Base-by-base conservation (phyloP, 2,329 filamentous ascomycete species). In the Colletotrichum spinosum region DNA sequence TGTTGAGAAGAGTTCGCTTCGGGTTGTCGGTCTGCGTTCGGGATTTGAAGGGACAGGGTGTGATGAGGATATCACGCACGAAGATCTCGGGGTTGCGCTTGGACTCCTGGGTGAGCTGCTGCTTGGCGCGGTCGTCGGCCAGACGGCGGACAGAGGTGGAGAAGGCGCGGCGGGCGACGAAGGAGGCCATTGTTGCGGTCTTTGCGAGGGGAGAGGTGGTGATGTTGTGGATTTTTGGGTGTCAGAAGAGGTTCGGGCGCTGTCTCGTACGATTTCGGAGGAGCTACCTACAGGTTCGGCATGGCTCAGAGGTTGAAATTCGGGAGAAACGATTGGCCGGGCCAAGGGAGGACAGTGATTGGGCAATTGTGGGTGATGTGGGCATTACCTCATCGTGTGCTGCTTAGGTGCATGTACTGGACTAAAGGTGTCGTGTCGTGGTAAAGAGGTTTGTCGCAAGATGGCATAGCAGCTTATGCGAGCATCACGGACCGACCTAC, bases 161-260 rank as follows among this genome's bases (percentile, higher is more conserved):
- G 73, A 88, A 84, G 67, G 86, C 80, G 69, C 86, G 81, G 72
- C 85, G 85, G 70, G 86, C 79, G 73, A 87, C 78, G 72, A 84
- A 76, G 72, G 86, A 87, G 67, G 86, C 83, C 86, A 88, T 88
- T 76, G 74, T 78, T 76, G 70, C 69, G 70, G 70, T 65, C 54
- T 64, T 68, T 55, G 39, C 59, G 68, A 68, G 62, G 34, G 51
- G 67, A 45, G 60, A 37, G 68, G 69, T 71, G 66, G 60, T 53
- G 55, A 37, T 41, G 46, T 10, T 15, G 39, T 59, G 63, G 59
- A 41, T 65, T 25, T n/a, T 57, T 48, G 42, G 55, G 17, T 68
- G 56, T 60, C 41, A 61, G 42, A 49, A 51, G 52, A 60, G 59
- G 50, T 49, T 53, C 46, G 55, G 55, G 41, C 25, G 25, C 25